Evolutionary conservation across 257 asterid species (phyloP).

Genomic region (Gentiana dahurica): DNA sequence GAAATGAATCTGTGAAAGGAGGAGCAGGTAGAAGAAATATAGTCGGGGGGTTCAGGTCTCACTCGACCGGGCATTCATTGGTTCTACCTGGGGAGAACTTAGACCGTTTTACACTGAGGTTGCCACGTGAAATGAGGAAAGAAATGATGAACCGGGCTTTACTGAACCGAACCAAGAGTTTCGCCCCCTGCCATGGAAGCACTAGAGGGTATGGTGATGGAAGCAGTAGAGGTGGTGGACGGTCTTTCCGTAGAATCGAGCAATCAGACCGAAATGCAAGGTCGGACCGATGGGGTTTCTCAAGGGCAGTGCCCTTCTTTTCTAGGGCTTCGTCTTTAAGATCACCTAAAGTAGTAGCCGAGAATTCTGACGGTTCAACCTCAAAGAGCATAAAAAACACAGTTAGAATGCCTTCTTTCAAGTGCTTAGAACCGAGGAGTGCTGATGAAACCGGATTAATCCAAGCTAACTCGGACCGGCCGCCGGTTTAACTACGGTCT

Average conservation of each 20-base stretch:
- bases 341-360: slow-evolving; percentile 39
- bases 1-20: slow-evolving; percentile 34
- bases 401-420: slow-evolving; percentile 52
- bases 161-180: slow-evolving; percentile 43
- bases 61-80: slow-evolving; percentile 85
- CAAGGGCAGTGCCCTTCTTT: slow-evolving; percentile 19
- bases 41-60: slow-evolving; percentile 55
- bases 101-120: slow-evolving; percentile 63
- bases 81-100: slow-evolving; percentile 58
- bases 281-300: slow-evolving; percentile 63
- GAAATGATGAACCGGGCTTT: slow-evolving; percentile 63
- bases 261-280: slow-evolving; percentile 24
- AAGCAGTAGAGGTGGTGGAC: slow-evolving; percentile 27
- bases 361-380: slow-evolving; percentile 17
- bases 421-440: slow-evolving; percentile 53
- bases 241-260: slow-evolving; percentile 30
- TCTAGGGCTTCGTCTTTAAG: slow-evolving; percentile 45
- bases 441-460: slow-evolving; percentile 36
- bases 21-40: slow-evolving; percentile 15
- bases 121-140: slow-evolving; percentile 53
- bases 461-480: slow-evolving; percentile 15
- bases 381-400: slow-evolving; percentile 24
- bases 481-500: slow-evolving; percentile 27
- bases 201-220: slow-evolving; percentile 44
- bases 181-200: slow-evolving; percentile 27